Evolutionary conservation across 2,329 filamentous ascomycete genomes (phyloP).

Genomic region (Sclerotinia subarctica): DNA sequence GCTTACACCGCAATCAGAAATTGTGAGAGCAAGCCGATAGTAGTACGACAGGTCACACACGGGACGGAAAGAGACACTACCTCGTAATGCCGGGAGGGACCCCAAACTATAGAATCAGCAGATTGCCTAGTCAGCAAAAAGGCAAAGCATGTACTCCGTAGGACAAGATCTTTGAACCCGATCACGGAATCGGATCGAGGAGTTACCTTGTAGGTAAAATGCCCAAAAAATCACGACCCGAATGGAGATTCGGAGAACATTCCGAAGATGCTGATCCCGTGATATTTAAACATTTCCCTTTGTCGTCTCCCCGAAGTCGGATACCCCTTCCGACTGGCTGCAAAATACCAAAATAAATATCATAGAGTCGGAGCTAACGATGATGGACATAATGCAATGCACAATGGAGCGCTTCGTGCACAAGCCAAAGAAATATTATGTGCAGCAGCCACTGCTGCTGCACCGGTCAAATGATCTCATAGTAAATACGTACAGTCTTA

Average conservation of each 20-base stretch:
- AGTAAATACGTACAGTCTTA: not conserved
- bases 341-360: not conserved
- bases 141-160: not conserved
- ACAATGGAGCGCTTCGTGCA: slow-evolving; percentile 12
- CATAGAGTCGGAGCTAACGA: not conserved
- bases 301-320: not conserved
- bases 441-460: not conserved
- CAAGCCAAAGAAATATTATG: not conserved
- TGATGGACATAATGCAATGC: not conserved
- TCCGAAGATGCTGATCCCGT: not conserved
- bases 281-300: not conserved
- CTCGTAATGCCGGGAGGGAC: too few species aligned
- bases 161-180: not conserved
- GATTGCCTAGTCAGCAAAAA: not conserved
- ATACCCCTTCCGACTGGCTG: not conserved
- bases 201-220: not conserved
- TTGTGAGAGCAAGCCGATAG: not conserved
- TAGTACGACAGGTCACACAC: not conserved
- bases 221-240: not conserved
- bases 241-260: slow-evolving; percentile 2
- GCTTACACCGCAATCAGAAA: not conserved
- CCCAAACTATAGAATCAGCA: not conserved
- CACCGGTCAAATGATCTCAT: not conserved
- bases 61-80: too few species aligned
- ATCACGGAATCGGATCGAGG: not conserved